Evolutionary conservation across 164 flowering plant genomes (phyloP).

Genomic region (Stephania yunnanensis): DNA sequence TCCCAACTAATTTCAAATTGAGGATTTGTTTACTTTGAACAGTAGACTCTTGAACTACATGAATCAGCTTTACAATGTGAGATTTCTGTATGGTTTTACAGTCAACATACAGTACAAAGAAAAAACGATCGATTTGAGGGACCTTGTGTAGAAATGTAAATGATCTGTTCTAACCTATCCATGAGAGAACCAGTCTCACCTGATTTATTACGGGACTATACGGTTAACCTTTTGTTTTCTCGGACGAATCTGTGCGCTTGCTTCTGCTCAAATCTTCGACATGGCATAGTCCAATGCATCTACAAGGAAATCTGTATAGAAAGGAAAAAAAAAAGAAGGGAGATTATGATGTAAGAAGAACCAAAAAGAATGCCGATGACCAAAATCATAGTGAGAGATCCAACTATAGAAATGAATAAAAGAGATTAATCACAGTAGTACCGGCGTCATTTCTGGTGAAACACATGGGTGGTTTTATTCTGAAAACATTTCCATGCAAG

Average conservation of each 20-base stretch:
- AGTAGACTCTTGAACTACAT: too few relatives aligned
- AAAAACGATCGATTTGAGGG: not conserved
- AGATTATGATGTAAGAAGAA: not conserved
- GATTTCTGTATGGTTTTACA: too few relatives aligned
- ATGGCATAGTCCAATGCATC: constrained; percentile 83
- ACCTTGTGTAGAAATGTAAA: not conserved
- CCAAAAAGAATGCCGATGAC: not conserved
- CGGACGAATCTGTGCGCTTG: not conserved
- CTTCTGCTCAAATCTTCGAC: constrained; percentile 50
- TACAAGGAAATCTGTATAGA: constrained; percentile 72
- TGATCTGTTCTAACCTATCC: not conserved
- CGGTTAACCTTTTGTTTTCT: not conserved
- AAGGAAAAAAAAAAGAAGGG: not conserved
- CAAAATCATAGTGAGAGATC: not conserved
- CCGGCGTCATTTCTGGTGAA: constrained; percentile 94
- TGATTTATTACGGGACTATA: not conserved
- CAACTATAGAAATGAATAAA: not conserved
- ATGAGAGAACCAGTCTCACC: not conserved
- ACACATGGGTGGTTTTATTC: constrained; percentile 97
- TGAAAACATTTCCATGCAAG: constrained; percentile 83
- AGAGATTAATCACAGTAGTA: constrained; percentile 16
- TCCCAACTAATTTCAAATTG: too few relatives aligned
- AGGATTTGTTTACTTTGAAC: too few relatives aligned
- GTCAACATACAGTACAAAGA: too few relatives aligned
- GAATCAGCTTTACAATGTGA: too few relatives aligned